A percentile compares a stretch with the other conserved stretches of the same genome.
These are phyloP conservation scores for Trichophyton mentagrophytes DNA, from an alignment of 2,329 filamentous ascomycete genomes.

Conservation along the genomic window DNA sequence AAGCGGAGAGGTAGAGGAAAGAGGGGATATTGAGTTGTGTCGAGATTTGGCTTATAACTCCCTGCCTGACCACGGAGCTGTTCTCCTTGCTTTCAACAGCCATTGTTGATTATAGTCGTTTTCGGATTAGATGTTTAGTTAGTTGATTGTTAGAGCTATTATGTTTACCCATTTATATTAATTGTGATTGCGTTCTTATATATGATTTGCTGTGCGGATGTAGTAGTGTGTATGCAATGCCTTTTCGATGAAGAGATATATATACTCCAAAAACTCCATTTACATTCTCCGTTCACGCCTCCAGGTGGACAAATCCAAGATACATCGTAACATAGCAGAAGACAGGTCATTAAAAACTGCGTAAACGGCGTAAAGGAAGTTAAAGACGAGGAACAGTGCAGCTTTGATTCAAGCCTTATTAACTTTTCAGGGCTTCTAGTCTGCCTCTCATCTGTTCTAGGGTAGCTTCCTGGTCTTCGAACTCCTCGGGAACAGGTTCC, in stretches of 20 bases:
- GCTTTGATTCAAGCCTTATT: slow-evolving; percentile 15
- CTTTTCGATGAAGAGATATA: neutral
- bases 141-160: neutral
- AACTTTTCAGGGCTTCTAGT: slow-evolving; percentile 83
- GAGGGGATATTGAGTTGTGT: neutral
- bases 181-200: too few species aligned
- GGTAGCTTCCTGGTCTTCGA: slow-evolving; percentile 78
- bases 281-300: neutral
- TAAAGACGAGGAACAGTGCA: neutral
- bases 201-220: too few species aligned
- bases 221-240: too few species aligned
- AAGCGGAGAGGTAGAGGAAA: slow-evolving; percentile 3
- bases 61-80: slow-evolving; percentile 8
- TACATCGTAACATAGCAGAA: neutral
- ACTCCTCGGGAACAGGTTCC: slow-evolving; percentile 52
- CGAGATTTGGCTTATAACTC: neutral
- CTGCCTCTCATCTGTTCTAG: slow-evolving; percentile 89
- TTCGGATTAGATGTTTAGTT: neutral
- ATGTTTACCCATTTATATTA: neutral
- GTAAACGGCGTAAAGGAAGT: neutral
- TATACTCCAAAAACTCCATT: neutral
- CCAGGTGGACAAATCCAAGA: neutral
- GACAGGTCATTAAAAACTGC: neutral
- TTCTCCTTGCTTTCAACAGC: neutral
- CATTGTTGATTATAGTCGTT: neutral